Conservation (phyloP, 164 flowering plant genomes). For the Tetracentron sinense region DNA sequence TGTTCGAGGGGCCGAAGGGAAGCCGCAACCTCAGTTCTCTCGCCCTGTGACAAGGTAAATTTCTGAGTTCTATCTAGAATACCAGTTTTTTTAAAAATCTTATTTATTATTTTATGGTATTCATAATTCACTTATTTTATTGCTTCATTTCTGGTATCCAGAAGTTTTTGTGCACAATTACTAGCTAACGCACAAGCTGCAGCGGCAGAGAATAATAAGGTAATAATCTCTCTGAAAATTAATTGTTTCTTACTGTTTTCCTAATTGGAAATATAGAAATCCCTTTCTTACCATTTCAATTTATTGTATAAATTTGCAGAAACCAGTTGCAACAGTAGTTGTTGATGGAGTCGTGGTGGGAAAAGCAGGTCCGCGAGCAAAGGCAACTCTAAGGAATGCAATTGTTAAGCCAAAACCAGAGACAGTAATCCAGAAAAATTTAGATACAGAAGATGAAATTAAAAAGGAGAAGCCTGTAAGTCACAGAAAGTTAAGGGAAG, state of each 20-base stretch:
- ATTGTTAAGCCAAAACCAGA: constrained; percentile 26
- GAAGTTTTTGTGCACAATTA: constrained; percentile 83
- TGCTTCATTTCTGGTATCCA: constrained; percentile 15
- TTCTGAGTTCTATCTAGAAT: not conserved
- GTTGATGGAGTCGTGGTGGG: constrained; percentile 14
- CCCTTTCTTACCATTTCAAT: not conserved
- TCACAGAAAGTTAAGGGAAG: constrained; percentile 24
- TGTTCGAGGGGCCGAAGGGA: constrained; percentile 13
- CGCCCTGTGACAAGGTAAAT: constrained; percentile 24
- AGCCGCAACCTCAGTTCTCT: constrained; percentile 14
- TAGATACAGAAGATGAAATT: constrained; percentile 35
- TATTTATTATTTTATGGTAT: not conserved
- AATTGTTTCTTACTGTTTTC: too few species aligned
- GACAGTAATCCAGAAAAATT: constrained; percentile 51
- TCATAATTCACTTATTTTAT: not conserved
- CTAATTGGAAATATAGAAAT: too few species aligned
- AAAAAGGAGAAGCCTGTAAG: constrained; percentile 17
- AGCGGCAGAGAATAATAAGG: constrained; percentile 59
- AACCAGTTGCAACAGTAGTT: constrained; percentile 29
- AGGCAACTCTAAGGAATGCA: constrained; percentile 42
- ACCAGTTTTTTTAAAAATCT: not conserved
- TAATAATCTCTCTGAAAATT: too few species aligned
- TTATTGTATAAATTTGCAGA: constrained; percentile 31
- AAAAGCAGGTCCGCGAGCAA: constrained; percentile 17
- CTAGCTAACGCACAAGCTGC: constrained; percentile 80